These are phyloP conservation scores for Hymenoscyphus occultus DNA, from an alignment of 2,329 filamentous ascomycete species.

Conservation along the genomic window DNA sequence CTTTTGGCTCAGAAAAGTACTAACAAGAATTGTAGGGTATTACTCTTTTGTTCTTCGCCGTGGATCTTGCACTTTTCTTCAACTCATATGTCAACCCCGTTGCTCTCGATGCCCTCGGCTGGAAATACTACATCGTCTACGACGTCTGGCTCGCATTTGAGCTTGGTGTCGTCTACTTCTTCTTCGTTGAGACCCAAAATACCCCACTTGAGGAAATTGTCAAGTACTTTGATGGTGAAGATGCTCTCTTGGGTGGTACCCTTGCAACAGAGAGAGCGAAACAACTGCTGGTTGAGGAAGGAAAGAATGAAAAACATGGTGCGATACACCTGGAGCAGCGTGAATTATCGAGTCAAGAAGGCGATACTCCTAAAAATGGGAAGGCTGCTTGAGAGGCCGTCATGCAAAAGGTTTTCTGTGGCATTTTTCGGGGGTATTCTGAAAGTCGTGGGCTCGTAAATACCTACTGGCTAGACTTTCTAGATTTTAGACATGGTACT, in stretches of 20 bases:
- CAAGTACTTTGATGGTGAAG: conserved; percentile 44
- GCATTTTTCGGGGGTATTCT: not conserved
- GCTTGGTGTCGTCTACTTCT: conserved; percentile 31
- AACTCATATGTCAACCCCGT: conserved; percentile 44
- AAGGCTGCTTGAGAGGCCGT: not conserved
- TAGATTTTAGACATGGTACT: not conserved
- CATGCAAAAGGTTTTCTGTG: not conserved
- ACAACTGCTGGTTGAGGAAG: conserved; percentile 21
- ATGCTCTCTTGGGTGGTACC: conserved; percentile 35
- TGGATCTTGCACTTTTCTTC: conserved; percentile 46
- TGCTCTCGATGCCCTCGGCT: conserved; percentile 39
- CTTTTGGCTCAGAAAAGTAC: not conserved
- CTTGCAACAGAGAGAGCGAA: conserved; percentile 27
- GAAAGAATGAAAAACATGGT: not conserved
- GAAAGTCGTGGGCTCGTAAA: not conserved
- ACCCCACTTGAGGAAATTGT: conserved; percentile 46
- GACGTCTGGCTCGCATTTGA: conserved; percentile 36
- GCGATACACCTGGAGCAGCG: conserved; percentile 4
- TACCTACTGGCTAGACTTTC: not conserved
- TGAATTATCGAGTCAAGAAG: conserved; percentile 1
- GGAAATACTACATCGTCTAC: conserved; percentile 46
- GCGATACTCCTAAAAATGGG: not conserved
- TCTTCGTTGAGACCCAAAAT: conserved; percentile 43
- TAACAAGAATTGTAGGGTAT: conserved; percentile 30
- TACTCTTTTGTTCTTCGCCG: conserved; percentile 44